Evolutionary conservation across 371 early-diverging fungal species (phyloP).

Genomic region (Basidiobolus meristosporus): DNA sequence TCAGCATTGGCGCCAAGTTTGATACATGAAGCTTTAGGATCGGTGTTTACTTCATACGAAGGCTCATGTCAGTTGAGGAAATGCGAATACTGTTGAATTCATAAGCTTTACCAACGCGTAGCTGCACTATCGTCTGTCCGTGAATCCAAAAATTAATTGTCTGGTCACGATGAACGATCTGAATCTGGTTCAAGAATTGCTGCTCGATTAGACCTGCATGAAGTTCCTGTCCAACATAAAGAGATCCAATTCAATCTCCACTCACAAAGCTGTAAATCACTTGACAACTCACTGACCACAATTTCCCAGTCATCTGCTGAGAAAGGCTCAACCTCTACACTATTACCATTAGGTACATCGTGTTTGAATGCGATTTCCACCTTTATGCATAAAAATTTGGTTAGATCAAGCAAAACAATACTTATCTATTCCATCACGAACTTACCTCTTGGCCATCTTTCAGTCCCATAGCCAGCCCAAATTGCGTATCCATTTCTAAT

Average conservation of each 20-base stretch:
- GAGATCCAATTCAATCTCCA: neutral
- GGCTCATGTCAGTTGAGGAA: neutral
- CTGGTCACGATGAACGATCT: conserved; percentile 43
- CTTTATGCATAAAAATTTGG: conserved; percentile 8
- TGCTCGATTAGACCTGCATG: conserved; percentile 67
- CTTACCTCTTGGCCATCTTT: conserved; percentile 43
- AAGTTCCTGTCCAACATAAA: conserved; percentile 25
- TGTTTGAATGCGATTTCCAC: conserved; percentile 39
- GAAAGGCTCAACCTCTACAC: conserved; percentile 58
- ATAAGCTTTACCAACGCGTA: conserved; percentile 19
- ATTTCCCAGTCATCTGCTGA: conserved; percentile 80
- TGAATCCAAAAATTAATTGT: conserved; percentile 56
- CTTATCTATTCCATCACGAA: neutral
- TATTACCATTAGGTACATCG: conserved; percentile 25
- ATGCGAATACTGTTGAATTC: neutral
- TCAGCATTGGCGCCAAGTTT: conserved; percentile 45
- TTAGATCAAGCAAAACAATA: conserved; percentile 1
- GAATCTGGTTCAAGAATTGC: conserved; percentile 50
- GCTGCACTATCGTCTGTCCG: conserved; percentile 33
- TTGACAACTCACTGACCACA: conserved; percentile 20
- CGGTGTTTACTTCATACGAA: conserved; percentile 21
- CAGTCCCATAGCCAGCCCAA: conserved; percentile 39
- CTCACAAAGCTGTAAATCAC: neutral
- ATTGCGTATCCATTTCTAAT: conserved; percentile 54
- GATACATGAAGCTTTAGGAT: conserved; percentile 28